Evolutionary conservation across 2,329 filamentous ascomycete genomes (phyloP), one percentile per base, ranked within the genome.

Genomic region (Aspergillus thermomutatus): DNA sequence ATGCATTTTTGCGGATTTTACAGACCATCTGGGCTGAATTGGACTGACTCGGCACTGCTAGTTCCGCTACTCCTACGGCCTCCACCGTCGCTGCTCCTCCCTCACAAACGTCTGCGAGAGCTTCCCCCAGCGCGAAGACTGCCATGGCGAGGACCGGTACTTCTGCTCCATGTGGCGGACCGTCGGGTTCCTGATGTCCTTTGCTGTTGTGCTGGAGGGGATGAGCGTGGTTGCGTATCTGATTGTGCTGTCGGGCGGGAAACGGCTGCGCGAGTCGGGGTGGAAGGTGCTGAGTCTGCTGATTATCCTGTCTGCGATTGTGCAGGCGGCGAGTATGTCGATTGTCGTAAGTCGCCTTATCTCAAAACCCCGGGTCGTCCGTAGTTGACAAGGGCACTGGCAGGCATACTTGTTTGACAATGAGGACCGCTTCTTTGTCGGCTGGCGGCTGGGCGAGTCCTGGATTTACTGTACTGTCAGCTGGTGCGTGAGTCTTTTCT

Each of bases 111-210:
- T 68, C 27, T 76, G 75, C 62, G 70, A 77, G 49, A 72, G 72
- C 60, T 94, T 92, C 72, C 91, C 91, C 3, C 80, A 82, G 61
- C 77, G 82, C 53, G 79, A 83, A 55, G 87, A 91, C 70, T 93
- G 90, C 74, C 77, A 79, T 54, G 82, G 81, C 64, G 83, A 85
- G 52, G 83, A 87, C 64, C 82, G 85, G 52, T 85, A 87, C 68
- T 97, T 97, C 77, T 97, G 94, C 80, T 89, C 87, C 66, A 89
- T 95, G 82, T 99, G 93, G 93, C 84, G 90, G 57, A 91, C 87
- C 26, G 87, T 91, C 37, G 92, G 90, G 25, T 97, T 97, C 75
- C 76, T 96, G 62, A 91, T 96, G 78, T 90, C 87, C 52, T 90
- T 97, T 66, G 84, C 89, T 7, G 84, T 91, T 40, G 86, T 96